Evolutionary conservation across 2,329 filamentous ascomycete genomes (phyloP), one percentile per base, ranked within the genome.

Genomic region (Westerdykella aurantiaca): DNA sequence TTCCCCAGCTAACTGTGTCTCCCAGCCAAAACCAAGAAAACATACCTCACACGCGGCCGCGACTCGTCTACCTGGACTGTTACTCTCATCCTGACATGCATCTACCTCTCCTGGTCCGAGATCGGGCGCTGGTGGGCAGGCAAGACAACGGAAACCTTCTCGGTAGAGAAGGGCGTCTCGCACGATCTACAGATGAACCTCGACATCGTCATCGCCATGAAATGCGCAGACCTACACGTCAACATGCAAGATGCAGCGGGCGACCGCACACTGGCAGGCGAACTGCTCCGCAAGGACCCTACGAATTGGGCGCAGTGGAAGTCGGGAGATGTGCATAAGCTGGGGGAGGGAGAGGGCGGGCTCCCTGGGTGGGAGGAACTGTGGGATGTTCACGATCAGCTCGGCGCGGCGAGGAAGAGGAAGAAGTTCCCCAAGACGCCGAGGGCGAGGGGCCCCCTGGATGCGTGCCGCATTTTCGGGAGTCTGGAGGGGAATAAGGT

Each of bases 161-260:
- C 84, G 47, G 91, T 98, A 44, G 93, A 97, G 69, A 93, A 94
- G 70, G 88, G 88, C 53, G 78, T 98, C 33, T 85, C 86, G 2
- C 88, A 88, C 68, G 78, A 82, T 50, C 79, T 98, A 66, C 90
- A 97, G 69, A 85, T 98, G 71, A 98, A 98, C 72, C 74, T 98
- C 45, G 93, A 98, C 69, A 76, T 94, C n/a, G 87, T 97, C 5
- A 77, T 98, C 39, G 78, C 78, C 41, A 98, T 98, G 93, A 73
- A 77, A 56, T 98, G 93, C 74, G 72, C 77, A 45, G 85, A 94
- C 63, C 72, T 98, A n/a, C 87, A 95, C 71, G 76, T 98, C 69
- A 97, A 98, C 70, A 90, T 98, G 40, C 93, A 97, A 72, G 93
- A 98, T 67, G 90, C 91, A 2, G 82, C 88, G 0, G 90, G 93